Evolutionary conservation across 2,329 filamentous ascomycete genomes (phyloP).

Genomic region (Fusarium falciforme): DNA sequence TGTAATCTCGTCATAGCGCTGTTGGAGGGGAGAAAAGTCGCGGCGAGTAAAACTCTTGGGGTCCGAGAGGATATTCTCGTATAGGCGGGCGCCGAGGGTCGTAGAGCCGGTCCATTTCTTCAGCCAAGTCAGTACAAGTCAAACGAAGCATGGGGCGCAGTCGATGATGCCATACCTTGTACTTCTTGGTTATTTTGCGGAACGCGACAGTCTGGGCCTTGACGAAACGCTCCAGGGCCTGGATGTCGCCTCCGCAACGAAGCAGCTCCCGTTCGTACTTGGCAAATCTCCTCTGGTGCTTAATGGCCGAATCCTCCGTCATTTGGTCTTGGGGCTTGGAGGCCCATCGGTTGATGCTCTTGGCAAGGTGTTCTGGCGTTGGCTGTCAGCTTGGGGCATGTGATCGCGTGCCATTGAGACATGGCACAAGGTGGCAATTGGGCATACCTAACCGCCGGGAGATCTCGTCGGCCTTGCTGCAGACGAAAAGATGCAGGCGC

Average conservation of each 20-base stretch:
- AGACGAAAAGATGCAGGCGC: slow-evolving; percentile 81
- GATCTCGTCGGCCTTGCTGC: slow-evolving; percentile 84
- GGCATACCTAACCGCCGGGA: slow-evolving; percentile 72
- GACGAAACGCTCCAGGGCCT: slow-evolving; percentile 77
- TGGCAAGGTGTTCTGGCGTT: slow-evolving; percentile 59
- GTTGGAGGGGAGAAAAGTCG: slow-evolving; percentile 67
- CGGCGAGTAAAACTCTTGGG: slow-evolving; percentile 78
- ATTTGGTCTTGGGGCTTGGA: slow-evolving; percentile 48
- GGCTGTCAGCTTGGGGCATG: slow-evolving; percentile 39
- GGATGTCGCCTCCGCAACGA: slow-evolving; percentile 76
- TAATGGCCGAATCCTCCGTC: slow-evolving; percentile 52
- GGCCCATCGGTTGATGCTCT: slow-evolving; percentile 60
- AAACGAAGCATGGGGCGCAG: background rate
- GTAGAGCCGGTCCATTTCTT: slow-evolving; percentile 85
- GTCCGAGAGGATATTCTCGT: slow-evolving; percentile 71
- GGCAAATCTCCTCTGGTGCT: slow-evolving; percentile 63
- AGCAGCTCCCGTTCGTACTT: slow-evolving; percentile 65
- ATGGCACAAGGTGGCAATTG: slow-evolving; percentile 8
- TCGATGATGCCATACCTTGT: slow-evolving; percentile 58
- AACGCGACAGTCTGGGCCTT: slow-evolving; percentile 81
- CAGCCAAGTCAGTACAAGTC: slow-evolving; percentile 5
- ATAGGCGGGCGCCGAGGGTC: slow-evolving; percentile 73
- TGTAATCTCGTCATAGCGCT: slow-evolving; percentile 63
- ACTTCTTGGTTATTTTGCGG: slow-evolving; percentile 87
- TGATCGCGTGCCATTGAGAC: slow-evolving; percentile 22